Base-by-base conservation (phyloP, 352 stramenopile species). In the Globisporangium paddicum region DNA sequence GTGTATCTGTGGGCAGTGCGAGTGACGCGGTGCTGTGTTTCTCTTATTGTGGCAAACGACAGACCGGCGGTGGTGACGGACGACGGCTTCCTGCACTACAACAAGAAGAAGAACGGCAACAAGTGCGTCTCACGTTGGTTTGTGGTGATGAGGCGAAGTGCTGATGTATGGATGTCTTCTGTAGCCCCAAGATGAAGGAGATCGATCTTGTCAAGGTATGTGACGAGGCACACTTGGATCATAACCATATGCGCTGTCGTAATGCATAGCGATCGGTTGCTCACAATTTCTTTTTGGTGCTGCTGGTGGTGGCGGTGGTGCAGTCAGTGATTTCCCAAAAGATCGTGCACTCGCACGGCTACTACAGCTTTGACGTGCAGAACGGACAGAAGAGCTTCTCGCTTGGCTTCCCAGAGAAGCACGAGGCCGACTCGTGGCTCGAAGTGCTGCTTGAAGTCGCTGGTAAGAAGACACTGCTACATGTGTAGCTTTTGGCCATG, bases 181-280 rank as follows among this genome's bases (percentile, higher is more conserved):
- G 47, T 38, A 89, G 73, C 1, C 52, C 51, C 14, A 86, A 80
- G 21, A 64, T 61, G 49, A 92, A 88, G 64, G 73, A 84, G 52
- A 78, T 88, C 23, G 82, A 92, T 60, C 69, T 92, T 21, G 69
- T 89, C 53, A 89, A 82, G 75, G 82, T 89, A 32, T 32, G 66
- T 21, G 5, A 25, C 18, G n/a, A 26, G 28, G n/a, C n/a, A n/a
- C n/a, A n/a, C n/a, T n/a, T n/a, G n/a, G n/a, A n/a, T n/a, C n/a
- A n/a, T n/a, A 32, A 32, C 28, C 28, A 32, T 32, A 32, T 32
- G 3, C 28, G 6, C 6, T 32, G 28, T 32, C 28, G 28, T 32
- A 32, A 32, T 32, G 28, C 28, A 32, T 7, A 32, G 3, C 28
- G 3, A 32, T 32, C 6, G 28, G 28, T 41, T 28, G 21, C 8